phyloP scores from a whole-genome alignment of 2,329 filamentous ascomycete species.

The Pseudocercospora macadamiae region DNA sequence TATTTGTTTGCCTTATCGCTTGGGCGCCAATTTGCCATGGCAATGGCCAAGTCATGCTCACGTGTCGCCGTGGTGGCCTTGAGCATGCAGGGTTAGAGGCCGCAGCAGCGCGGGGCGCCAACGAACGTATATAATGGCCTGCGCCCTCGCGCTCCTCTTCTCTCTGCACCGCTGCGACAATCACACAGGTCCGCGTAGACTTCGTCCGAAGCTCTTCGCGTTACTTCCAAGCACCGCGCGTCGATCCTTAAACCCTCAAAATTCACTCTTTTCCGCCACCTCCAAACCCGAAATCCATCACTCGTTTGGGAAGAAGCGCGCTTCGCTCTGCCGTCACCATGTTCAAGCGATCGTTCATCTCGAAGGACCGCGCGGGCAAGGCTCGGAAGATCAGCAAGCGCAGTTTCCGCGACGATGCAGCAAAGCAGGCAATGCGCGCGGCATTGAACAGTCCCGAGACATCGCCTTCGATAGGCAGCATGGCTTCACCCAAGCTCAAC shows the following conservation, averaged over 20 bases:
- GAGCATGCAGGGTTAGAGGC: neutral
- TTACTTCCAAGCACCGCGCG: constrained; percentile 59
- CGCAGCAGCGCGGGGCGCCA: neutral
- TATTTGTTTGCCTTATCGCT: neutral
- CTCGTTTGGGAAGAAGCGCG: constrained; percentile 43
- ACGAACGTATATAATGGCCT: constrained; percentile 16
- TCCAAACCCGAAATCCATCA: constrained; percentile 42
- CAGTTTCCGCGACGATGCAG: constrained; percentile 73
- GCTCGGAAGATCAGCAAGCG: constrained; percentile 72
- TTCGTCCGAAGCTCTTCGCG: constrained; percentile 36
- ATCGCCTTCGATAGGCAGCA: constrained; percentile 39
- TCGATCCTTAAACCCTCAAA: constrained; percentile 48
- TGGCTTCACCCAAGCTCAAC: constrained; percentile 54
- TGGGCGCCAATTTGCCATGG: neutral
- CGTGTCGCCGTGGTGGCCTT: neutral
- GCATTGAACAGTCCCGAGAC: constrained; percentile 54
- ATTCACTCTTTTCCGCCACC: constrained; percentile 49
- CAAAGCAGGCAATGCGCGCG: constrained; percentile 86
- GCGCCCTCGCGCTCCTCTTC: constrained; percentile 18
- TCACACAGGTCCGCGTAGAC: constrained; percentile 29
- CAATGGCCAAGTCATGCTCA: neutral
- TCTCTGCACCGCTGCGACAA: constrained; percentile 39
- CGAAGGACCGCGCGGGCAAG: constrained; percentile 87
- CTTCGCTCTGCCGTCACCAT: constrained; percentile 54
- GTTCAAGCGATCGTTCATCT: constrained; percentile 90